These are phyloP conservation scores for Pterulicium gracile DNA, from an alignment of 1,284 basidiomycete genomes.

Conservation along the genomic window DNA sequence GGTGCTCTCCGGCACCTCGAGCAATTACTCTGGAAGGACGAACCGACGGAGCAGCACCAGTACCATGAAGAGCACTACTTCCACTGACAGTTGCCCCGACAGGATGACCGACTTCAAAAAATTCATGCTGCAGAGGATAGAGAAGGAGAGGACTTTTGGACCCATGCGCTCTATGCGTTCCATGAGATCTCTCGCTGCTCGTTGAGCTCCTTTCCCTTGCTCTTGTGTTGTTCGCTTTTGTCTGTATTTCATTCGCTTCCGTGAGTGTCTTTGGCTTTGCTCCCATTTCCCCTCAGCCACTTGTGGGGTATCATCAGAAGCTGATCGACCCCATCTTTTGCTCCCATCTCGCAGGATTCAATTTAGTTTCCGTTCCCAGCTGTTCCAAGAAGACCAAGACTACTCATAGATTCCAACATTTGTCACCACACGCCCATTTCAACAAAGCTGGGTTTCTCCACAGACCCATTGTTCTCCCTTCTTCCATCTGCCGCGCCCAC, in stretches of 20 bases:
- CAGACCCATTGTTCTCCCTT: too few species aligned
- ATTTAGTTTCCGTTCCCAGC: too few species aligned
- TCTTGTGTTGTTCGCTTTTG: background rate
- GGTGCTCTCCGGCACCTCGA: background rate
- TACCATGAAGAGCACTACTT: background rate
- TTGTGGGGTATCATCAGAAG: too few species aligned
- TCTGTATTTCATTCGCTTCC: background rate
- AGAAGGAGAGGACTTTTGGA: background rate
- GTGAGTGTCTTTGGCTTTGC: too few species aligned
- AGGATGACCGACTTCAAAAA: background rate
- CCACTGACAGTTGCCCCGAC: background rate
- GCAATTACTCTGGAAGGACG: background rate
- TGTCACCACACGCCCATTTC: too few species aligned
- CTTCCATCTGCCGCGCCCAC: too few species aligned
- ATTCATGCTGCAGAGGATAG: slow-evolving; percentile 2
- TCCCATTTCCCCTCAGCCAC: too few species aligned
- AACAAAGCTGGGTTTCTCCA: too few species aligned
- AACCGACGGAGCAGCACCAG: background rate
- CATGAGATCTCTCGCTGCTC: background rate
- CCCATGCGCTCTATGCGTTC: background rate
- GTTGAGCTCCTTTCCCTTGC: background rate
- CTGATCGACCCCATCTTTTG: too few species aligned
- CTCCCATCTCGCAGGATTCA: too few species aligned
- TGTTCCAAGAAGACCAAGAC: too few species aligned
- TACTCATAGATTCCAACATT: too few species aligned